phyloP scores from a whole-genome alignment of 2,329 filamentous ascomycete genomes.

The Cordyceps cicadae region DNA sequence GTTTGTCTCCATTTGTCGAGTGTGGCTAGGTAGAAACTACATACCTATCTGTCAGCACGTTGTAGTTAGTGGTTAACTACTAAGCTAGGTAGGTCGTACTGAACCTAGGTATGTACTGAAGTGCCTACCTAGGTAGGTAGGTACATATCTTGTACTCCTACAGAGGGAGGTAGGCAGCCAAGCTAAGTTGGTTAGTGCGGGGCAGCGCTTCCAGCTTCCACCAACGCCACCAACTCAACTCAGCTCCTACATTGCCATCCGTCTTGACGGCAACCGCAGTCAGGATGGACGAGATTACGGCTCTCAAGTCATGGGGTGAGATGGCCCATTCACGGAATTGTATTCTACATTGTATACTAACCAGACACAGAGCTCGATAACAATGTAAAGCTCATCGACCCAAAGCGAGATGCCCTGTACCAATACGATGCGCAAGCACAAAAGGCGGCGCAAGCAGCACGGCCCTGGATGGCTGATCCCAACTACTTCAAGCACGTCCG shows the following conservation, averaged over 20 bases:
- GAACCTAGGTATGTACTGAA: too few relatives aligned
- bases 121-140: too few relatives aligned
- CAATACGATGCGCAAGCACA: constrained; percentile 64
- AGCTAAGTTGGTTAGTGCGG: constrained; percentile 18
- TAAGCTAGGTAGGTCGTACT: too few relatives aligned
- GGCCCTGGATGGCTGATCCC: constrained; percentile 71
- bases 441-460: constrained; percentile 52
- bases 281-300: constrained; percentile 19
- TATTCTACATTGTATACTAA: constrained; percentile 1
- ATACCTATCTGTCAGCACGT: too few relatives aligned
- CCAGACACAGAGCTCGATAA: constrained; percentile 70
- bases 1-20: too few relatives aligned
- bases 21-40: too few relatives aligned
- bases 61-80: too few relatives aligned
- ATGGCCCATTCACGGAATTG: background rate
- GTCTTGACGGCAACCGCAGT: constrained; percentile 10
- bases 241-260: constrained; percentile 15
- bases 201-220: constrained; percentile 15
- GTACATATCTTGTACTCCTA: too few relatives aligned
- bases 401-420: constrained; percentile 85
- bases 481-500: constrained; percentile 90
- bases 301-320: constrained; percentile 25
- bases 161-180: background rate
- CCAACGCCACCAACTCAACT: constrained; percentile 5
- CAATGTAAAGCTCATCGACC: constrained; percentile 73